phyloP scores from a whole-genome alignment of 331 rosid species.

The Spiraea crenata region DNA sequence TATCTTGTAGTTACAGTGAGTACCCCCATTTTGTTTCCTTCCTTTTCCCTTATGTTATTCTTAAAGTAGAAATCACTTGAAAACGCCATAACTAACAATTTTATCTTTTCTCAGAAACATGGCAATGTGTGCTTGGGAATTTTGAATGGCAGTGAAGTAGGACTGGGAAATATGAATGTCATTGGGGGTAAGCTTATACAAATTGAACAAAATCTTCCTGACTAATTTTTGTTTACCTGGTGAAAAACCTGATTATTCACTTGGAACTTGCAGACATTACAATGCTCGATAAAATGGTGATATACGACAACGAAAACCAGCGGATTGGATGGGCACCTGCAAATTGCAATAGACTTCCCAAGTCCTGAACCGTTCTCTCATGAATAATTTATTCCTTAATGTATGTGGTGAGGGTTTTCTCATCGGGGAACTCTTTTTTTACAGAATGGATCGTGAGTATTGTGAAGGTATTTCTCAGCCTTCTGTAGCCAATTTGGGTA shows the following conservation, averaged over 20 bases:
- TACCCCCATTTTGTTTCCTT: neutral
- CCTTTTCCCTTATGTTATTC: neutral
- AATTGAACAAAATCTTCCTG: neutral
- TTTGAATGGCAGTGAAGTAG: constrained; percentile 42
- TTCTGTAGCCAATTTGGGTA: constrained; percentile 34
- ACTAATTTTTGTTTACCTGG: neutral
- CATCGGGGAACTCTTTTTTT: constrained; percentile 19
- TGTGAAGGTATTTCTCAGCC: constrained; percentile 33
- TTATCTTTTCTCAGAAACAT: constrained; percentile 30
- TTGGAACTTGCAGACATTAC: constrained; percentile 44
- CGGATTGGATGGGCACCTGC: constrained; percentile 61
- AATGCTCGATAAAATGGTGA: constrained; percentile 51
- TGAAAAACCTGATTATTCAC: neutral
- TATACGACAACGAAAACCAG: constrained; percentile 64
- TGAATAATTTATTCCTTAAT: constrained; percentile 14
- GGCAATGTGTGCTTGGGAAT: constrained; percentile 74
- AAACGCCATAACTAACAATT: constrained; percentile 18
- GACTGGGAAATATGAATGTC: constrained; percentile 39
- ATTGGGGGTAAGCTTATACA: constrained; percentile 50
- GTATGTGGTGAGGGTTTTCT: constrained; percentile 26
- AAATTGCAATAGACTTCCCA: constrained; percentile 42
- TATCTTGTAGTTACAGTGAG: constrained; percentile 72
- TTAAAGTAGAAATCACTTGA: neutral
- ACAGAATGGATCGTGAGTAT: constrained; percentile 48
- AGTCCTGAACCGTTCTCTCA: constrained; percentile 24